phyloP scores from a whole-genome alignment of 2,329 filamentous ascomycete species.

The Falciphora oryzae region DNA sequence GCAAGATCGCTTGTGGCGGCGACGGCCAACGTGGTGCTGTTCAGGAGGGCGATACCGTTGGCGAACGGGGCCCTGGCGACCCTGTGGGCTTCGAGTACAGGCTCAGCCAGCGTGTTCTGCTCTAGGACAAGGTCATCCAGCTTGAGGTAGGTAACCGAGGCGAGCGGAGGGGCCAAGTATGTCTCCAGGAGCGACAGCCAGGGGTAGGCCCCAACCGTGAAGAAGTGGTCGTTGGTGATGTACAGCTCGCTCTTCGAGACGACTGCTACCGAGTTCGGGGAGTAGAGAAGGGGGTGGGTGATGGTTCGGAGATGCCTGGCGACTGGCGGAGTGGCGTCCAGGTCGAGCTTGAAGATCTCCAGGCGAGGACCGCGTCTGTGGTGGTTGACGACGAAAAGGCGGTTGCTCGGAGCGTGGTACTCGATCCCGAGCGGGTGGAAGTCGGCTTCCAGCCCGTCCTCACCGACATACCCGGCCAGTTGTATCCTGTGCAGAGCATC shows the following conservation, averaged over 20 bases:
- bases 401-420: conserved; percentile 28
- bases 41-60: conserved; percentile 36
- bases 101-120: background rate
- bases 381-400: conserved; percentile 33
- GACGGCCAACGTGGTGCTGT: conserved; percentile 31
- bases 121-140: background rate
- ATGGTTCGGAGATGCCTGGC: conserved; percentile 32
- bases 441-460: conserved; percentile 16
- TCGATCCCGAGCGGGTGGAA: conserved; percentile 36
- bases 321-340: conserved; percentile 19
- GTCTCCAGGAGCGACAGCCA: conserved; percentile 28
- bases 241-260: conserved; percentile 30
- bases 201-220: conserved; percentile 21
- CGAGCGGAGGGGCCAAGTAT: conserved; percentile 21
- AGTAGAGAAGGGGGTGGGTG: conserved; percentile 30
- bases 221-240: conserved; percentile 35
- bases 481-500: background rate
- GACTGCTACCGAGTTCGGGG: conserved; percentile 33
- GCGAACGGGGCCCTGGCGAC: conserved; percentile 32
- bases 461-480: conserved; percentile 12
- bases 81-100: conserved; percentile 20
- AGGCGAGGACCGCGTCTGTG: conserved; percentile 28
- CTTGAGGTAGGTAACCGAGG: conserved; percentile 31
- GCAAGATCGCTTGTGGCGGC: conserved; percentile 26
- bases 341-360: conserved; percentile 34